These are phyloP conservation scores for Sugiyamaella sp. DNA, from an alignment of 1,139 yeast species.

Conservation along the genomic window DNA sequence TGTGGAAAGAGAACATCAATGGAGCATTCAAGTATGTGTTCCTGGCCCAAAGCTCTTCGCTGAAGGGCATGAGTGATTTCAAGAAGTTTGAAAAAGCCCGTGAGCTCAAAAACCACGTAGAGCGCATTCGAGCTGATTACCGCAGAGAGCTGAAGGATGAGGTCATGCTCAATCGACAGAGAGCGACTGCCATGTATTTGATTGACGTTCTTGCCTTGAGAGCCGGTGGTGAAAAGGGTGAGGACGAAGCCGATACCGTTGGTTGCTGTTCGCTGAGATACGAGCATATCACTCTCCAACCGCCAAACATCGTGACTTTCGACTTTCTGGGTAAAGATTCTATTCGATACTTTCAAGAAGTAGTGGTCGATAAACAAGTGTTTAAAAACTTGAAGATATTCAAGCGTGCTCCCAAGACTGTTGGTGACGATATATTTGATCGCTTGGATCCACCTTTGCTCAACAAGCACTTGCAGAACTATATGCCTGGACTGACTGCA, in stretches of 20 bases:
- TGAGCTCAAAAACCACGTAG: constrained; percentile 73
- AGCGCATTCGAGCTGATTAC: constrained; percentile 74
- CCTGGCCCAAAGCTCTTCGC: constrained; percentile 86
- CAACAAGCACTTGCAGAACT: constrained; percentile 83
- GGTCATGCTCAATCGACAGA: constrained; percentile 83
- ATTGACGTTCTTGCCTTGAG: constrained; percentile 94
- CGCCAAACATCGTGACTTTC: constrained; percentile 86
- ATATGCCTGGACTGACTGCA: constrained; percentile 93
- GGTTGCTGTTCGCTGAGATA: constrained; percentile 94
- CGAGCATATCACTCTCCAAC: constrained; percentile 84
- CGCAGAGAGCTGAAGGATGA: constrained; percentile 68
- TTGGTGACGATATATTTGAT: constrained; percentile 92
- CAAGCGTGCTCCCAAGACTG: constrained; percentile 83
- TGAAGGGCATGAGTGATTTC: constrained; percentile 88
- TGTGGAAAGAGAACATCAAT: constrained; percentile 94
- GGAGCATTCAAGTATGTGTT: constrained; percentile 84
- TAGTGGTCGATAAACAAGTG: constrained; percentile 85
- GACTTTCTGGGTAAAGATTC: constrained; percentile 97
- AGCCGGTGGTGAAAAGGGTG: constrained; percentile 98
- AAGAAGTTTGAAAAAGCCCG: constrained; percentile 94
- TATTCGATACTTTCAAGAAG: constrained; percentile 88
- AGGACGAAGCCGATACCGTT: constrained; percentile 97
- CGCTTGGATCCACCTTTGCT: constrained; percentile 80
- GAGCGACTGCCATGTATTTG: constrained; percentile 91
- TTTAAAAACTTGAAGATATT: constrained; percentile 85